A percentile compares a stretch with the other conserved stretches of the same genome.
Conservation (phyloP, 2,329 filamentous ascomycete species). For the Hysterium pulicare region DNA sequence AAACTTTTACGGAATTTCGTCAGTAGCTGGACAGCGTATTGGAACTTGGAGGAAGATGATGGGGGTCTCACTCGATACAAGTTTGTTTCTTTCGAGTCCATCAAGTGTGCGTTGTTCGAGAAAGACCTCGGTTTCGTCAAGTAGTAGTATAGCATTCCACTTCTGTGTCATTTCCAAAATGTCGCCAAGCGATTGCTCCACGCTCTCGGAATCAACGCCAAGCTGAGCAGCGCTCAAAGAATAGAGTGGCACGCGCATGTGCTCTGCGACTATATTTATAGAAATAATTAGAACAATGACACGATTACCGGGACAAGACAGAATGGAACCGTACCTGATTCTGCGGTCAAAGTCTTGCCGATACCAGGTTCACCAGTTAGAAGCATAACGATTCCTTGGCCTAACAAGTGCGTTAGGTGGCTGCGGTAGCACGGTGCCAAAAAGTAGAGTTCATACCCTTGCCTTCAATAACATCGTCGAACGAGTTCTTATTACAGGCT, state of each 20-base stretch:
- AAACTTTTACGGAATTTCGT: slow-evolving; percentile 11
- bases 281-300: slow-evolving; percentile 3
- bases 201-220: slow-evolving; percentile 6
- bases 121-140: slow-evolving; percentile 46
- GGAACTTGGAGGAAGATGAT: slow-evolving; percentile 1
- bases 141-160: slow-evolving; percentile 49
- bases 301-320: slow-evolving; percentile 1
- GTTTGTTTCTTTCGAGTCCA: slow-evolving; percentile 14
- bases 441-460: slow-evolving; percentile 20
- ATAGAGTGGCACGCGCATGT: slow-evolving; percentile 18
- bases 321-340: slow-evolving; percentile 13
- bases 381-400: slow-evolving; percentile 18
- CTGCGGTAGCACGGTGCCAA: slow-evolving; percentile 16
- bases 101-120: slow-evolving; percentile 15
- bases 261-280: slow-evolving; percentile 17
- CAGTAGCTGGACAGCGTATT: background rate
- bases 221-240: slow-evolving; percentile 17
- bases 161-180: slow-evolving; percentile 43
- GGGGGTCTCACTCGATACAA: slow-evolving; percentile 11
- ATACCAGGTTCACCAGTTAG: slow-evolving; percentile 20
- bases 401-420: slow-evolving; percentile 3
- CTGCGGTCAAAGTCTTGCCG: slow-evolving; percentile 26
- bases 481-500: slow-evolving; percentile 9
- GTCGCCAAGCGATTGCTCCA: slow-evolving; percentile 11
- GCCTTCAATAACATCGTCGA: slow-evolving; percentile 32